Evolutionary conservation across 129 eudicot species (phyloP), one percentile per base, ranked within the genome.

Genomic region (Lactuca sativa): DNA sequence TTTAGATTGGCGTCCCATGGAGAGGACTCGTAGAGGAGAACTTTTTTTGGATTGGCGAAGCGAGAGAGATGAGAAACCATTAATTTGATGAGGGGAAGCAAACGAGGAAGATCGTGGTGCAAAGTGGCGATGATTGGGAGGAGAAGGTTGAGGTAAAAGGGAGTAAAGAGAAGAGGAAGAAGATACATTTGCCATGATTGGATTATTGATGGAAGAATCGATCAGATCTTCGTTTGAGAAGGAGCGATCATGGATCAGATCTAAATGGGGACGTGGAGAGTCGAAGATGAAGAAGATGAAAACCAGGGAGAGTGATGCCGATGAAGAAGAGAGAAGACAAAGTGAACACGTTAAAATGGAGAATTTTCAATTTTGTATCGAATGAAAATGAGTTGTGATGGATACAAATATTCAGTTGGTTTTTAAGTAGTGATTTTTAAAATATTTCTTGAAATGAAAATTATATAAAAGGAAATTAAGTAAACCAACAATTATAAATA

Each of bases 1-100:
- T 77, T 70, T 77, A 6, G 71, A 66, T 66, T 71, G 72, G 67
- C 77, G 72, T 62, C 21, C 72, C 77, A 70, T 54, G 10, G 77
- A 71, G 54, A 77, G 49, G 44, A 70, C n/a, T 48, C 44, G 67
- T 57, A 70, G 41, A 70, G 59, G 41, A 9, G 66, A 62, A 15
- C n/a, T 13, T 37, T 14, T 1, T 56, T 70, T 77, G 59, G 63
- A 15, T 44, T 40, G 71, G 14, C 55, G 60, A 7, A 62, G 32
- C 14, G 81, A 77, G 67, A 70, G 9, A 5, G n/a, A 17, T 9
- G 61, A 62, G 41, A 48, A 62, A 21, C 15, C 34, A 48, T 66
- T 44, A 8, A 54, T 56, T 4, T 70, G 77, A 43, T 12, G 52
- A 67, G 68, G 59, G 9, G 53, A 18, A 17, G 62, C 16, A 59